Conservation (phyloP, 805 yeast genomes). For the Metschnikowia baotianmanensis region DNA sequence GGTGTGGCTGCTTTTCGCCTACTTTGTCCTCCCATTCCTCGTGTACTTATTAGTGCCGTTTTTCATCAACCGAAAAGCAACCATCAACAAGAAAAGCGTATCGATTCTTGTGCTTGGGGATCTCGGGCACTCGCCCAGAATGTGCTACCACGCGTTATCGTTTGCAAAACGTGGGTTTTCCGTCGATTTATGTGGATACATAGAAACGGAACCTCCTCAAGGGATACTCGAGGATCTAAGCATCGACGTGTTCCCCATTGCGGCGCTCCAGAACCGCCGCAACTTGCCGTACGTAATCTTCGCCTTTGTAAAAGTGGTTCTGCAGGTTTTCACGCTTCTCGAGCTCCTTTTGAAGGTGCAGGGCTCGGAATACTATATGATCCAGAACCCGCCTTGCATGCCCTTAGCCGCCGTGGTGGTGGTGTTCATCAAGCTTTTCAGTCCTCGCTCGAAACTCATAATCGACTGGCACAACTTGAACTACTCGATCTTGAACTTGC, state of each 20-base stretch:
- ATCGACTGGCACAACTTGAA: constrained; percentile 98
- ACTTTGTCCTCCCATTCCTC: constrained; percentile 44
- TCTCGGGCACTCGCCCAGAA: constrained; percentile 91
- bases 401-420: constrained; percentile 73
- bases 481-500: constrained; percentile 72
- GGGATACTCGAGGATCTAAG: constrained; percentile 50
- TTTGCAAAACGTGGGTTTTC: constrained; percentile 65
- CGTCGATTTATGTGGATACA: constrained; percentile 85
- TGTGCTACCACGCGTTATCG: constrained; percentile 84
- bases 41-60: constrained; percentile 43
- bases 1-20: constrained; percentile 45
- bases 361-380: constrained; percentile 64
- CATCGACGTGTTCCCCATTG: constrained; percentile 50
- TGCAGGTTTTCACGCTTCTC: constrained; percentile 51
- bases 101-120: constrained; percentile 88
- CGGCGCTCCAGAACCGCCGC: constrained; percentile 35
- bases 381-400: constrained; percentile 91
- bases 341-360: constrained; percentile 50
- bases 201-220: constrained; percentile 53
- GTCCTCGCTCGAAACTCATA: constrained; percentile 59
- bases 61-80: constrained; percentile 24
- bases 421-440: constrained; percentile 45
- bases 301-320: constrained; percentile 55
- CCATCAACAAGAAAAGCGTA: constrained; percentile 47
- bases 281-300: constrained; percentile 55